phyloP scores from a whole-genome alignment of 2,329 filamentous ascomycete species.

The Didymellaceae sp. region DNA sequence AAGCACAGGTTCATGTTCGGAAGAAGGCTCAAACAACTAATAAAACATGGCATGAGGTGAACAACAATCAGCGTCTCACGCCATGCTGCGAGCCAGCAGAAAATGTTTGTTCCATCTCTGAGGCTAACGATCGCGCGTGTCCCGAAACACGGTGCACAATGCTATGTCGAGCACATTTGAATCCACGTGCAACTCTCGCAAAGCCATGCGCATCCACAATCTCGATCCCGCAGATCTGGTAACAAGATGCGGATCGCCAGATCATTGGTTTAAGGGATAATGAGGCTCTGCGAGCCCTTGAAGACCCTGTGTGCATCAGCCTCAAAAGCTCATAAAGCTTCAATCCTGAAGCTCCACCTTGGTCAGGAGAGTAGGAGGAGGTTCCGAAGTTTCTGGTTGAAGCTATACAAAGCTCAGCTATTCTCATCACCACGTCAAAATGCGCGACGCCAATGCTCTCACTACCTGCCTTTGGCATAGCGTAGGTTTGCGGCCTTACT shows the following conservation, averaged over 20 bases:
- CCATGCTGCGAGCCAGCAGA: not conserved
- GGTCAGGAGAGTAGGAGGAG: too few species aligned
- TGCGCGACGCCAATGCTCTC: not conserved
- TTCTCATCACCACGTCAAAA: too few species aligned
- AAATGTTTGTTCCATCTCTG: not conserved
- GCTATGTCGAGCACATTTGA: not conserved
- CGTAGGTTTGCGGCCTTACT: not conserved
- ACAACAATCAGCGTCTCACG: not conserved
- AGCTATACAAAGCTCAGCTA: too few species aligned
- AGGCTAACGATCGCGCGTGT: not conserved
- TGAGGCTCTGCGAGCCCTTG: constrained; percentile 15
- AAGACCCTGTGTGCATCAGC: constrained; percentile 1
- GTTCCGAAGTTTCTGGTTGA: too few species aligned
- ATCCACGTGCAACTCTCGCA: not conserved
- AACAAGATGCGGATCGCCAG: constrained; percentile 2
- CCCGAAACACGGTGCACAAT: not conserved
- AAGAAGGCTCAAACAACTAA: not conserved
- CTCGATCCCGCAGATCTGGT: constrained; percentile 7
- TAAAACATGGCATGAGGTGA: not conserved
- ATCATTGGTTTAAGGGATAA: constrained; percentile 3
- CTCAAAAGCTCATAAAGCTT: not conserved
- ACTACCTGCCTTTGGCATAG: constrained; percentile 5
- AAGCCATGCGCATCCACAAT: constrained; percentile 7
- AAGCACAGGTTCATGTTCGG: not conserved
- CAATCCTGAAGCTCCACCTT: too few species aligned